phyloP scores from a whole-genome alignment of 2,329 filamentous ascomycete species.

The Aureobasidium sp. region DNA sequence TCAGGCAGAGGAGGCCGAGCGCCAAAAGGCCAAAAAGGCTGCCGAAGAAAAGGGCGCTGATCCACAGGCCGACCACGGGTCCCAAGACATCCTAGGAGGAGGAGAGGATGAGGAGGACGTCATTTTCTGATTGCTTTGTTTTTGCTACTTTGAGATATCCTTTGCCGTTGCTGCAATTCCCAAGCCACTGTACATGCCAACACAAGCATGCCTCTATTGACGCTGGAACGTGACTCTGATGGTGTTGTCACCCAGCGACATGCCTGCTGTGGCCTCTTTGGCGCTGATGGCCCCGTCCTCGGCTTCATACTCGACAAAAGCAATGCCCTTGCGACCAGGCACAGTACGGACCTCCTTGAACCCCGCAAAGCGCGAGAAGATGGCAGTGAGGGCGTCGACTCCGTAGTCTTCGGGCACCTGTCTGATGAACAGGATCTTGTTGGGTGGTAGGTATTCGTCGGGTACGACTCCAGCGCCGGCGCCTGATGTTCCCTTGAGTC shows the following conservation, averaged over 20 bases:
- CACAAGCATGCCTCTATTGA: slow-evolving; percentile 43
- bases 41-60: slow-evolving; percentile 15
- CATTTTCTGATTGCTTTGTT: slow-evolving; percentile 20
- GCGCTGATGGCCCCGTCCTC: slow-evolving; percentile 84
- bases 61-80: slow-evolving; percentile 14
- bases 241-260: slow-evolving; percentile 66
- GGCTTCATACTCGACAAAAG: slow-evolving; percentile 92
- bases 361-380: slow-evolving; percentile 85
- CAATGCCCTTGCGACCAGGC: slow-evolving; percentile 76
- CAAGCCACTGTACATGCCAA: not conserved
- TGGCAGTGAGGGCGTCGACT: slow-evolving; percentile 64
- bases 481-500: slow-evolving; percentile 62
- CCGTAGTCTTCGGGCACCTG: slow-evolving; percentile 83
- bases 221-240: slow-evolving; percentile 97
- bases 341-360: slow-evolving; percentile 90
- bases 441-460: slow-evolving; percentile 96
- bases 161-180: slow-evolving; percentile 4
- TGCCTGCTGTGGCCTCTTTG: slow-evolving; percentile 85
- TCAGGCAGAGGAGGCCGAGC: slow-evolving; percentile 29
- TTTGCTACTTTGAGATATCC: slow-evolving; percentile 14
- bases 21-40: slow-evolving; percentile 19
- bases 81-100: slow-evolving; percentile 28
- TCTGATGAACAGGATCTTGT: slow-evolving; percentile 92
- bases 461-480: slow-evolving; percentile 66
- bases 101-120: slow-evolving; percentile 26